Evolutionary conservation across 345 rosid species (phyloP).

Genomic region (Aquilaria malaccensis): DNA sequence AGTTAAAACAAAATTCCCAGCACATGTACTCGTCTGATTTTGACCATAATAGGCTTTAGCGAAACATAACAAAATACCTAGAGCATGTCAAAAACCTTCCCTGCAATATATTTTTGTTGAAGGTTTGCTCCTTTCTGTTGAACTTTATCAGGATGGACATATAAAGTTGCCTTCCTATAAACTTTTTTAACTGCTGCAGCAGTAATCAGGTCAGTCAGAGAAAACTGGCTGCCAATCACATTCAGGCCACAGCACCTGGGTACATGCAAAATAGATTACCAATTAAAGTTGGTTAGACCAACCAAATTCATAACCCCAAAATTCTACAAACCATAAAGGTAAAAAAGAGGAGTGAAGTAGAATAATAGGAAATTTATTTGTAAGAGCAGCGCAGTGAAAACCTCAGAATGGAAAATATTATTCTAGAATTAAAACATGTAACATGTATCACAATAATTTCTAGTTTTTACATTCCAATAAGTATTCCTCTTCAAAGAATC

Average conservation of each 20-base stretch:
- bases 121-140: constrained; percentile 93
- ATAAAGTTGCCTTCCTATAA: constrained; percentile 73
- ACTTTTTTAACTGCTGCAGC: constrained; percentile 82
- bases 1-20: not conserved
- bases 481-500: not conserved
- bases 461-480: too few relatives aligned
- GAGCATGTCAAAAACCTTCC: constrained; percentile 93
- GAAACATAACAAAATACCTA: constrained; percentile 40
- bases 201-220: constrained; percentile 83
- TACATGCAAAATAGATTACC: not conserved
- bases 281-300: not conserved
- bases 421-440: too few relatives aligned
- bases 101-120: constrained; percentile 83
- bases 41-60: not conserved
- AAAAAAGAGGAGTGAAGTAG: not conserved
- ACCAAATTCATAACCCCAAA: too few relatives aligned
- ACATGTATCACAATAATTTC: too few relatives aligned
- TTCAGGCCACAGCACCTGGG: constrained; percentile 89
- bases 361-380: too few relatives aligned
- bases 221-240: constrained; percentile 83
- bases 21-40: too few relatives aligned
- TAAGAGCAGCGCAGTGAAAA: too few relatives aligned
- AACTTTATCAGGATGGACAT: constrained; percentile 97
- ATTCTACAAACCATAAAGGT: not conserved
- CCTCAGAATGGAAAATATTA: too few relatives aligned